Evolutionary conservation across 202 grass and related monocot species (phyloP), one percentile per base, ranked within the genome.

Genomic region (Schoenoplectus triqueter): DNA sequence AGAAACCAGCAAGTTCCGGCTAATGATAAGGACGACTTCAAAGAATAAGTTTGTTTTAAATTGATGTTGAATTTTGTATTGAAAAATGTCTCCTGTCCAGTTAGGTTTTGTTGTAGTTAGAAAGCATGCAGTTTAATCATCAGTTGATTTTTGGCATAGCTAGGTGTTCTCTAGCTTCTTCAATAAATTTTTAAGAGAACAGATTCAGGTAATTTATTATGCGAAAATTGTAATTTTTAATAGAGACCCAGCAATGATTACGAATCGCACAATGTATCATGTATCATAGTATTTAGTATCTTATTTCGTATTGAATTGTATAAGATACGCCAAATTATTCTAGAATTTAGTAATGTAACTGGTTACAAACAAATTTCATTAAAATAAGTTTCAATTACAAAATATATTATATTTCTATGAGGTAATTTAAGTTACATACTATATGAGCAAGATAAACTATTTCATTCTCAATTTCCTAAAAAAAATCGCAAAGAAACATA

Each of bases 11-110:
- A 76, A 15, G 91, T 99, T 82, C 91, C 89, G 62, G 84, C 84
- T n/a, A 1, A 87, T 84, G 96, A 99, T 90, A 99, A 98, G 81
- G 93, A 98, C 1, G 96, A 99, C 82, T 99, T 99, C 84, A 92
- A 94, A 82, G 96, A 95, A 63, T 98, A 78, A 91, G 85, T 22
- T 39, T 83, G 51, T 39, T 31, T 54, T 31, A 31, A 31, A 31
- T 31, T 31, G 31, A 31, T 31, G 31, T 31, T 31, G 31, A 31
- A 31, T 31, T 68, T 70, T 83, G 17, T 81, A 54, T 64, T 66
- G 46, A 40, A 81, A 49, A 65, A 80, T 65, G 61, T 81, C 41
- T 31, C 31, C 31, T 49, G 11, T 49, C 46, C 21, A 50, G 9
- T 67, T 68, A 82, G 44, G 17, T 40, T 48, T 11, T 20, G 31